A percentile compares a stretch with the other conserved stretches of the same genome.
These are phyloP conservation scores for Blastobotrys petasosporus DNA, from an alignment of 1,139 yeast genomes.

Conservation along the genomic window DNA sequence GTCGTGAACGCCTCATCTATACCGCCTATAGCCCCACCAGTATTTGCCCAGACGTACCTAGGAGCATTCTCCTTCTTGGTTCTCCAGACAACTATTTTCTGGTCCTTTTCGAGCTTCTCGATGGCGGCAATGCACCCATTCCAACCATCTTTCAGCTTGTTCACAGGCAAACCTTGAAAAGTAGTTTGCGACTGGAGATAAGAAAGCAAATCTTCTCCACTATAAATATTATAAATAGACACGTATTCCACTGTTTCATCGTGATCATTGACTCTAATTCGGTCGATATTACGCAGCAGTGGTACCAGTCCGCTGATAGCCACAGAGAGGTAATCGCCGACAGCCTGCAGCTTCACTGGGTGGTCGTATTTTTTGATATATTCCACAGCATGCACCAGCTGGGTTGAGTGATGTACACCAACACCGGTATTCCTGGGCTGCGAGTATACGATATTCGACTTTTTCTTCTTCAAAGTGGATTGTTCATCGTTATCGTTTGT, in stretches of 20 bases:
- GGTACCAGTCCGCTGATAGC: slow-evolving; percentile 47
- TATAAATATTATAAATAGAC: slow-evolving; percentile 80
- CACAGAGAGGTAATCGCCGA: slow-evolving; percentile 51
- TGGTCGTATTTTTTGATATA: slow-evolving; percentile 65
- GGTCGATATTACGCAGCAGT: slow-evolving; percentile 65
- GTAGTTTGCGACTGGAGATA: slow-evolving; percentile 78
- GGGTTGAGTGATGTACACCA: slow-evolving; percentile 71
- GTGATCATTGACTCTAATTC: slow-evolving; percentile 43
- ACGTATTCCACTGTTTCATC: slow-evolving; percentile 73
- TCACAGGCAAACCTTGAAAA: slow-evolving; percentile 81
- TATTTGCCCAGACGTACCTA: slow-evolving; percentile 84
- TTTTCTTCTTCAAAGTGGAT: slow-evolving; percentile 25
- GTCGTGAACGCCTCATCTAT: slow-evolving; percentile 78
- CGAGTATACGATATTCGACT: slow-evolving; percentile 27
- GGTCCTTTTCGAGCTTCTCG: slow-evolving; percentile 65
- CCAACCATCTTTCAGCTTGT: slow-evolving; percentile 96
- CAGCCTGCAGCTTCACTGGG: slow-evolving; percentile 58
- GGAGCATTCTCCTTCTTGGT: slow-evolving; percentile 93
- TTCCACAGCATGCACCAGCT: slow-evolving; percentile 82
- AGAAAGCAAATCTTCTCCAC: slow-evolving; percentile 68
- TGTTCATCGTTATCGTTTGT: slow-evolving; percentile 21
- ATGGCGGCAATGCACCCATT: slow-evolving; percentile 79
- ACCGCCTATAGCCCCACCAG: slow-evolving; percentile 63
- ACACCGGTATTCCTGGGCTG: slow-evolving; percentile 36
- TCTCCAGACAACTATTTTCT: slow-evolving; percentile 73